Percentiles rank a stretch among this genome's conserved stretches.
These are phyloP conservation scores for Phallus indusiatus DNA, from an alignment of 768 basidiomycete genomes.

Conservation along the genomic window DNA sequence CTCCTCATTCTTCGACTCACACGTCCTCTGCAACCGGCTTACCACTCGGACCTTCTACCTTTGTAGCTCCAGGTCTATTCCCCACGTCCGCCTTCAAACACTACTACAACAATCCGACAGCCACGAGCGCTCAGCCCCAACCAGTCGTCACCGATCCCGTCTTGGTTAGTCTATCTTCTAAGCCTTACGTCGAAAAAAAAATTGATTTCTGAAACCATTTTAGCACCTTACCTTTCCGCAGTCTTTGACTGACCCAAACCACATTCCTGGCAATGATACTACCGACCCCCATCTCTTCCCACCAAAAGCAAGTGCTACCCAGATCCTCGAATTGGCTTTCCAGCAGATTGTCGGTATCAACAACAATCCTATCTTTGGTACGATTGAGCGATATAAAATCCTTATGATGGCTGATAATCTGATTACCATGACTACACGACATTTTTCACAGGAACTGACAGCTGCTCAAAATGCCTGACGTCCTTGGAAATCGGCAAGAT, in stretches of 20 bases:
- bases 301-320: slow-evolving; percentile 36
- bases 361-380: slow-evolving; percentile 41
- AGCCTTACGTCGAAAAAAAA: slow-evolving; percentile 7
- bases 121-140: slow-evolving; percentile 62
- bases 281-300: slow-evolving; percentile 60
- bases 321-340: slow-evolving; percentile 43
- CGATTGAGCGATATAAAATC: slow-evolving; percentile 14
- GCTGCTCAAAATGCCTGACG: slow-evolving; percentile 52
- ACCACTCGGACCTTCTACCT: slow-evolving; percentile 30
- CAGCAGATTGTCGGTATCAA: slow-evolving; percentile 41
- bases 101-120: slow-evolving; percentile 68
- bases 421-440: neutral
- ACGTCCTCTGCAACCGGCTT: neutral
- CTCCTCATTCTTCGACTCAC: neutral
- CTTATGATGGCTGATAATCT: slow-evolving; percentile 6
- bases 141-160: slow-evolving; percentile 71
- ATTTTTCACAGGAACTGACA: neutral
- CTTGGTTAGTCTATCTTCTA: slow-evolving; percentile 30
- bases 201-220: slow-evolving; percentile 7
- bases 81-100: slow-evolving; percentile 53
- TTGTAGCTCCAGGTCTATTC: slow-evolving; percentile 52
- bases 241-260: slow-evolving; percentile 52
- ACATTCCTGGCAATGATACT: slow-evolving; percentile 51
- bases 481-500: slow-evolving; percentile 57
- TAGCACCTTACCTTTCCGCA: slow-evolving; percentile 52